Conservation (phyloP, 768 basidiomycete species). For the Lentinula boryana region DNA sequence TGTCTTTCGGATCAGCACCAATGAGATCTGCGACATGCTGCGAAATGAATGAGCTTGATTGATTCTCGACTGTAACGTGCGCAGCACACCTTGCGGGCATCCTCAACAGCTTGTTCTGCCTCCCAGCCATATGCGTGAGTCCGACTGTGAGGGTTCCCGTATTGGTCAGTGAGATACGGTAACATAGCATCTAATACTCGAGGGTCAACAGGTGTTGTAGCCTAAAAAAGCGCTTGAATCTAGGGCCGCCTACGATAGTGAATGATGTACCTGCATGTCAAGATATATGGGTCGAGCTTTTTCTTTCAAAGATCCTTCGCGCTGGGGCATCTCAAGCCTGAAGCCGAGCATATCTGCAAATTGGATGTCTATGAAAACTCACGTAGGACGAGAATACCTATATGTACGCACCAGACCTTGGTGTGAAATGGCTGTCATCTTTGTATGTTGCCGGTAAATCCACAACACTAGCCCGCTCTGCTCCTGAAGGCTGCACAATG, state of each 20-base stretch:
- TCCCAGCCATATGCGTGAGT: slow-evolving; percentile 99
- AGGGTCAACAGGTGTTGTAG: slow-evolving; percentile 96
- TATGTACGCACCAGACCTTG: slow-evolving; percentile 50
- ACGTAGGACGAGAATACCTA: neutral
- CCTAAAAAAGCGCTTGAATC: slow-evolving; percentile 37
- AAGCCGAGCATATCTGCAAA: slow-evolving; percentile 81
- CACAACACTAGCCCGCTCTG: slow-evolving; percentile 78
- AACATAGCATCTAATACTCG: slow-evolving; percentile 96
- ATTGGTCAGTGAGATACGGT: slow-evolving; percentile 91
- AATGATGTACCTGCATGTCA: slow-evolving; percentile 80
- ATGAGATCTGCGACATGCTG: slow-evolving; percentile 90
- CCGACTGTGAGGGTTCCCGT: slow-evolving; percentile 95
- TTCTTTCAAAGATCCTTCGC: slow-evolving; percentile 49
- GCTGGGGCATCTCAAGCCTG: slow-evolving; percentile 61
- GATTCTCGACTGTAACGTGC: neutral
- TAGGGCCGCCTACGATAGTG: neutral
- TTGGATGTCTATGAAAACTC: neutral
- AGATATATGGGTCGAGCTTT: slow-evolving; percentile 91
- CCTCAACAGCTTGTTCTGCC: slow-evolving; percentile 91
- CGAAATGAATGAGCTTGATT: neutral
- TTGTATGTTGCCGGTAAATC: slow-evolving; percentile 73
- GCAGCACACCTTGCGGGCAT: slow-evolving; percentile 68
- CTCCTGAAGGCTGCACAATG: slow-evolving; percentile 77
- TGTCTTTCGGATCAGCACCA: slow-evolving; percentile 92
- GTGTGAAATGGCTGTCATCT: slow-evolving; percentile 64